A percentile compares a stretch with the other conserved stretches of the same genome.
Evolutionary conservation across 169 alveolate genomes (phyloP).

Genomic region (Plasmodium inui): DNA sequence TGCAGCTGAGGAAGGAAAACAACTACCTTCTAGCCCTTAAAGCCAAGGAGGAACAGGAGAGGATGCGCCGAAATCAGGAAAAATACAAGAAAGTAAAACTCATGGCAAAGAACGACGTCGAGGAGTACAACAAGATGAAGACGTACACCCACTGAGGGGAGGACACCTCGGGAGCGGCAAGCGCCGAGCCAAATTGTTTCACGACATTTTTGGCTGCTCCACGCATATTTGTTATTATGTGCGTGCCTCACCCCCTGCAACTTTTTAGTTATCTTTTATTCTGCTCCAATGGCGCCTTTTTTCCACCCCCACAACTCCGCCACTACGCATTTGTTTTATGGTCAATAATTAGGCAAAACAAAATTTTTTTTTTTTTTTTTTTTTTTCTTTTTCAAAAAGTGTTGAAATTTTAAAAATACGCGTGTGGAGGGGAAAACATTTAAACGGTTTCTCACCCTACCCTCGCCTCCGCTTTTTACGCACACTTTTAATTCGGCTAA

Average conservation of each 20-base stretch:
- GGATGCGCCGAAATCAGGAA: constrained; percentile 51
- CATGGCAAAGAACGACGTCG: constrained; percentile 70
- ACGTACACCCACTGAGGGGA: constrained; percentile 44
- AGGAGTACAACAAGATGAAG: constrained; percentile 70
- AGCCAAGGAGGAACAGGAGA: constrained; percentile 55
- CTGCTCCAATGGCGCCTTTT: too few relatives aligned
- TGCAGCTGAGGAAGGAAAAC: constrained; percentile 69
- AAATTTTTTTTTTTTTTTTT: too few relatives aligned
- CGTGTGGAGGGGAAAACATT: not conserved
- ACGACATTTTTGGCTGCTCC: not conserved
- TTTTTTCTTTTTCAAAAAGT: not conserved
- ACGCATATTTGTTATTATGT: not conserved
- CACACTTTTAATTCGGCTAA: not conserved
- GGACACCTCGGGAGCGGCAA: not conserved
- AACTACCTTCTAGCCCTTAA: constrained; percentile 44
- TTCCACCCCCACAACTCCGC: not conserved
- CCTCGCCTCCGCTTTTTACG: not conserved
- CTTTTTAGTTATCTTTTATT: not conserved
- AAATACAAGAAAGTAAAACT: constrained; percentile 56
- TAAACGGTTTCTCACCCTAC: not conserved
- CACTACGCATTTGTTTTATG: not conserved
- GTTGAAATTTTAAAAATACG: not conserved
- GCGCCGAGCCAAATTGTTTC: not conserved
- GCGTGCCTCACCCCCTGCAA: not conserved
- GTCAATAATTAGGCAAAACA: not conserved